A percentile compares a stretch with the other conserved stretches of the same genome.
Evolutionary conservation across 768 basidiomycete species (phyloP).

Genomic region (Hericium rajendrae): DNA sequence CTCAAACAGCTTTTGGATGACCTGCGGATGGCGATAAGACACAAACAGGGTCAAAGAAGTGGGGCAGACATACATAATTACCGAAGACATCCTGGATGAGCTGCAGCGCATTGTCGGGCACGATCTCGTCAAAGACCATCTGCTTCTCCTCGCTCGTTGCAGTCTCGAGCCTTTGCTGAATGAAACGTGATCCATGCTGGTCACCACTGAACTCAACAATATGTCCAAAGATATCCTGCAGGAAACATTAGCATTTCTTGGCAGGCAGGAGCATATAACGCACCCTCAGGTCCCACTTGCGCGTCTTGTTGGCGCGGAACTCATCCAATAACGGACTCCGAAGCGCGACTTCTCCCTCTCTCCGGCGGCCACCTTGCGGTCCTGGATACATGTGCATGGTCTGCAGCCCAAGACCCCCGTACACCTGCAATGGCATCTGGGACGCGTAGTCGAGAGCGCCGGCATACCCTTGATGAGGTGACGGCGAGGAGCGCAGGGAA

Average conservation of each 20-base stretch:
- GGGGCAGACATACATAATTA: constrained; percentile 64
- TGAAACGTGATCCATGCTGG: constrained; percentile 97
- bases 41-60: not conserved
- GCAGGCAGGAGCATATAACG: constrained; percentile 15
- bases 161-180: constrained; percentile 77
- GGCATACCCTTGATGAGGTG: constrained; percentile 37
- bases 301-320: constrained; percentile 70
- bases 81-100: constrained; percentile 92
- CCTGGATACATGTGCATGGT: constrained; percentile 11
- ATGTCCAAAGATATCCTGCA: constrained; percentile 77
- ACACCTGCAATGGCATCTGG: constrained; percentile 37
- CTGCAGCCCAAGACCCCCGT: constrained; percentile 23
- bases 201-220: constrained; percentile 89
- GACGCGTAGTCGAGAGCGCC: constrained; percentile 37
- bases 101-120: constrained; percentile 61
- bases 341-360: constrained; percentile 30
- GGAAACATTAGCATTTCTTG: constrained; percentile 2
- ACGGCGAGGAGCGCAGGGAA: constrained; percentile 32
- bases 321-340: constrained; percentile 76
- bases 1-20: constrained; percentile 91
- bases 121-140: constrained; percentile 78
- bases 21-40: constrained; percentile 33
- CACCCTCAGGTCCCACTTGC: constrained; percentile 77
- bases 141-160: constrained; percentile 76
- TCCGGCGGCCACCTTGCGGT: constrained; percentile 32